These are phyloP conservation scores for Lathyrus sativus DNA, from an alignment of 306 rosid species.

Conservation along the genomic window DNA sequence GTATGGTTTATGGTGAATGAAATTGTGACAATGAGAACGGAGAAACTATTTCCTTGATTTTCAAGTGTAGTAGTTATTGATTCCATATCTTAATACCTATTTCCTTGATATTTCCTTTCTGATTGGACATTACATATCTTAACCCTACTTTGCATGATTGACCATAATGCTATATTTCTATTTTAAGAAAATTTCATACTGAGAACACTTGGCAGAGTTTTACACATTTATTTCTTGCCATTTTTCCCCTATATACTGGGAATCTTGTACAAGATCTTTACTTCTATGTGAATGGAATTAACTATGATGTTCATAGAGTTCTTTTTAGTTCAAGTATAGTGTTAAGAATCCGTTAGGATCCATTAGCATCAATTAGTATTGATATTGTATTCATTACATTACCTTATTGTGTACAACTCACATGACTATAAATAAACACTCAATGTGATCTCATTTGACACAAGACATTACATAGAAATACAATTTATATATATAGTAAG, in stretches of 20 bases:
- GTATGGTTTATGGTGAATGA: too few relatives aligned
- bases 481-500: not conserved
- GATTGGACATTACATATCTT: not conserved
- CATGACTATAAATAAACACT: not conserved
- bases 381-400: not conserved
- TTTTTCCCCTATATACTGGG: not conserved
- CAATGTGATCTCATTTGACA: not conserved
- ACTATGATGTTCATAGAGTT: not conserved
- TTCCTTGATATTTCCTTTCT: slow-evolving; percentile 15
- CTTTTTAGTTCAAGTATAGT: not conserved
- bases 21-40: not conserved
- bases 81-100: not conserved
- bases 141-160: not conserved
- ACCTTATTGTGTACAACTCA: not conserved
- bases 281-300: not conserved
- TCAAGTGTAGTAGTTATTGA: too few relatives aligned
- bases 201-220: not conserved
- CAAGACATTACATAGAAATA: not conserved
- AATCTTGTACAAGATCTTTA: not conserved
- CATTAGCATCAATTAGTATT: too few relatives aligned
- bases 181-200: not conserved
- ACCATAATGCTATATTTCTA: not conserved
- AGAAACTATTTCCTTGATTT: not conserved
- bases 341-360: too few relatives aligned
- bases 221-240: not conserved